Evolutionary conservation across 345 rosid species (phyloP).

Genomic region (Passiflora organensis): DNA sequence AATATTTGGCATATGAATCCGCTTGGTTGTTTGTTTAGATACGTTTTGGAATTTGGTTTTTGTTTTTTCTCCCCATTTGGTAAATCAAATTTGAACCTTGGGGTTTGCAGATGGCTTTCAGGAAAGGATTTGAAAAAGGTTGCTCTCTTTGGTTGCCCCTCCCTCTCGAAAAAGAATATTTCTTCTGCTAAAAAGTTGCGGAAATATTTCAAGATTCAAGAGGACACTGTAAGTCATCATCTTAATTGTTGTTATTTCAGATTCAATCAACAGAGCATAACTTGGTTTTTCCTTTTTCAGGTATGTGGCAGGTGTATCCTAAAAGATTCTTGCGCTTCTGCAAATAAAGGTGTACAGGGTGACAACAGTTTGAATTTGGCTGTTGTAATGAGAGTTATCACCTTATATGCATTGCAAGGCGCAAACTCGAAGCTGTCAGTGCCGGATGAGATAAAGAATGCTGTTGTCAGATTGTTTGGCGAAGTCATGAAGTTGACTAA

Average conservation of each 20-base stretch:
- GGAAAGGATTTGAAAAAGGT: conserved; percentile 61
- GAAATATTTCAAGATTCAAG: conserved; percentile 50
- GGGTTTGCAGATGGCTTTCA: conserved; percentile 65
- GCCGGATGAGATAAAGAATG: conserved; percentile 51
- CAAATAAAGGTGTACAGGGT: conserved; percentile 49
- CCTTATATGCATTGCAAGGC: conserved; percentile 47
- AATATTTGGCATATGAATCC: too few species aligned
- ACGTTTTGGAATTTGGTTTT: neutral
- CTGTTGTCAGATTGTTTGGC: conserved; percentile 42
- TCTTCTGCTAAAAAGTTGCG: conserved; percentile 76
- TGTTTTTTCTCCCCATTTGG: neutral
- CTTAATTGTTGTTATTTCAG: neutral
- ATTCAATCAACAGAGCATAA: neutral
- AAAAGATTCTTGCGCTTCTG: conserved; percentile 56
- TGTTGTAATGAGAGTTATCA: conserved; percentile 54
- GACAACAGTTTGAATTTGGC: conserved; percentile 40
- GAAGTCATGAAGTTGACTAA: conserved; percentile 51
- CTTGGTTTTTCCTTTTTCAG: conserved; percentile 25
- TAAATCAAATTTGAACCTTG: neutral
- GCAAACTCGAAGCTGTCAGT: conserved; percentile 42
- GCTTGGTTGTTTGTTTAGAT: too few species aligned
- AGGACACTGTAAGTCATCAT: conserved; percentile 50
- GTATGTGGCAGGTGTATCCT: conserved; percentile 61
- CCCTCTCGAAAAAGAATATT: conserved; percentile 37
- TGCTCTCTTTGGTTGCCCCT: conserved; percentile 71